Conservation (phyloP, 805 yeast species). For the Suhomyces kilbournensis region DNA sequence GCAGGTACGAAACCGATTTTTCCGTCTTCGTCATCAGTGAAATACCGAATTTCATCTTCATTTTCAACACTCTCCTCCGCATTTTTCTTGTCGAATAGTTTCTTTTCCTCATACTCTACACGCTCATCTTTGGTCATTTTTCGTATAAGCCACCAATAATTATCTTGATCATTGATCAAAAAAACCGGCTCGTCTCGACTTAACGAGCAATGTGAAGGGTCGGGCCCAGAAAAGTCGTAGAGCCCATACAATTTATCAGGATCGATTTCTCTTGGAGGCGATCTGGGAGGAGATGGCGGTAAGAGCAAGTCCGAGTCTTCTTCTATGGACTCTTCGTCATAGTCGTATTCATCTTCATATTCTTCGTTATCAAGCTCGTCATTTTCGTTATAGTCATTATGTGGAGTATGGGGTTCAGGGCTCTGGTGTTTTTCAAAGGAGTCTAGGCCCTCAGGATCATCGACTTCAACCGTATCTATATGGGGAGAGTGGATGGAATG, state of each 20-base stretch:
- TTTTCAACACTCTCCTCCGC: slow-evolving; percentile 6
- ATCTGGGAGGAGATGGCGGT: slow-evolving; percentile 66
- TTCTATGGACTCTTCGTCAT: slow-evolving; percentile 16
- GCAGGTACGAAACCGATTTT: slow-evolving; percentile 96
- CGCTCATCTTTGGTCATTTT: slow-evolving; percentile 36
- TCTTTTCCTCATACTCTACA: slow-evolving; percentile 27
- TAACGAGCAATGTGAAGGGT: slow-evolving; percentile 84
- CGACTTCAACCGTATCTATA: slow-evolving; percentile 1
- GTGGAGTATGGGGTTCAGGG: background rate
- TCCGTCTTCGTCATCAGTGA: slow-evolving; percentile 48
- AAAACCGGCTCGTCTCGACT: slow-evolving; percentile 78
- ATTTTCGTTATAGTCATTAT: background rate
- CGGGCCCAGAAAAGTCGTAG: slow-evolving; percentile 87
- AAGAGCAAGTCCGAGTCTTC: slow-evolving; percentile 43
- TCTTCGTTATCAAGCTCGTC: background rate
- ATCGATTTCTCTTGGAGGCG: slow-evolving; percentile 79
- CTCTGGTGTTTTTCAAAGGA: background rate
- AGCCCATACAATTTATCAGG: slow-evolving; percentile 83
- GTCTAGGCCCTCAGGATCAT: slow-evolving; percentile 3
- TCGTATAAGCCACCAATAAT: slow-evolving; percentile 93
- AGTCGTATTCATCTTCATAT: slow-evolving; percentile 3
- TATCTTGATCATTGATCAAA: slow-evolving; percentile 81
- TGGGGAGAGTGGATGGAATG: background rate
- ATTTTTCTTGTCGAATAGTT: slow-evolving; percentile 11
- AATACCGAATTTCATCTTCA: slow-evolving; percentile 8